Base-by-base conservation (phyloP, 192 early-diverging fungal species). In the Jimgerdemannia flammicorona region DNA sequence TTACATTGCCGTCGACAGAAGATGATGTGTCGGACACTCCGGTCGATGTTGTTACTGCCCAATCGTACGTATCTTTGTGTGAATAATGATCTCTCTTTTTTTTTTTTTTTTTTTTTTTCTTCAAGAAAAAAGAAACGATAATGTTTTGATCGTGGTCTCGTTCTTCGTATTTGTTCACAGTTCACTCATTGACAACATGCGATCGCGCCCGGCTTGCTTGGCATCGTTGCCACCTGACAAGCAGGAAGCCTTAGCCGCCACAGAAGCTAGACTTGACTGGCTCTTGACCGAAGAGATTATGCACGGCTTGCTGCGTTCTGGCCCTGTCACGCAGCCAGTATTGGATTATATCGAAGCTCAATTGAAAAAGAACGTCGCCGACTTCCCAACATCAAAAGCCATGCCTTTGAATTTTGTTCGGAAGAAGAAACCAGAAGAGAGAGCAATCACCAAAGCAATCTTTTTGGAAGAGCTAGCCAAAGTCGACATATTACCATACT, bases 221-320 rank as follows among this genome's bases (percentile, higher is more conserved):
- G 72, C 78, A 44, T 80, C 73, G 7, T 75, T 75, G 64, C 79
- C 44, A 8, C 63, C 39, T 14, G 85, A 84, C 49, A 91, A 92
- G 72, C 75, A 83, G 63, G 87, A 89, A 43, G 91, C 90, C 1
- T 75, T 94, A 17, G 74, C 80, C 0, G 86, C 90, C 71, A 90
- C 89, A 2, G 84, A 85, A 67, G 74, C 82, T 3, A 79, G 87
- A 43, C 75, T 95, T 14, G 85, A 89, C 19, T 84, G 81, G 83
- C 70, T 93, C 1, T 82, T 93, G n/a, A 90, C 90, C 54, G 90
- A 95, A 68, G 92, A 95, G 79, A 85, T 95, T 20, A 89, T 95
- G 85, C 88, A 91, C 77, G 83, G 86, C 0, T 75, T 95, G 29
- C 78, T 95, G 41, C 79, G 86, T 20, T 79, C 90, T n/a, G 73